Percentiles rank a stretch among this genome's conserved stretches.
These are phyloP conservation scores for Ogataea hybrid DNA, from an alignment of 1,139 yeast species.

Conservation along the genomic window DNA sequence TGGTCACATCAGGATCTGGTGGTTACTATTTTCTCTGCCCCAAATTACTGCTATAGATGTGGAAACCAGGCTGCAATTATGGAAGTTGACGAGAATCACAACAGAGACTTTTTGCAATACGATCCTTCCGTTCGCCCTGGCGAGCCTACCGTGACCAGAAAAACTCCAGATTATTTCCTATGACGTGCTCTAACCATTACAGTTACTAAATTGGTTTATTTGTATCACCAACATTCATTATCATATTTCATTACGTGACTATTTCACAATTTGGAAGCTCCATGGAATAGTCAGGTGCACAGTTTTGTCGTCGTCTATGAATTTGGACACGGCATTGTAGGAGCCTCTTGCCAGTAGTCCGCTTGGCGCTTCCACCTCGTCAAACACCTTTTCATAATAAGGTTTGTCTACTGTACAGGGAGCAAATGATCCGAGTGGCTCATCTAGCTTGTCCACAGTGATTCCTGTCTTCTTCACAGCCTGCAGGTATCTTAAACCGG, in stretches of 20 bases:
- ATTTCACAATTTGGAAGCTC: constrained; percentile 75
- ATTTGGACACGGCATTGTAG: constrained; percentile 77
- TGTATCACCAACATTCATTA: constrained; percentile 10
- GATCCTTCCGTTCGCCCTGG: constrained; percentile 96
- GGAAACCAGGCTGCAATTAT: constrained; percentile 99
- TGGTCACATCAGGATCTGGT: constrained; percentile 72
- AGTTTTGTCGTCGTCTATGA: constrained; percentile 82
- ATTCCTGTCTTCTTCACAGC: constrained; percentile 85
- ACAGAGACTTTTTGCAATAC: constrained; percentile 86
- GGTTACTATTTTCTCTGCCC: constrained; percentile 98
- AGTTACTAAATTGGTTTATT: constrained; percentile 8
- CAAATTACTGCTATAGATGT: constrained; percentile 94
- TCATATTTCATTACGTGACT: constrained; percentile 2
- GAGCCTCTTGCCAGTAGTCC: constrained; percentile 88
- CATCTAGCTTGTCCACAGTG: constrained; percentile 81
- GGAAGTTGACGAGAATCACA: constrained; percentile 95
- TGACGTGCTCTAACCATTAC: constrained; percentile 11
- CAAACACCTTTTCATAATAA: constrained; percentile 68
- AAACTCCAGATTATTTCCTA: constrained; percentile 92
- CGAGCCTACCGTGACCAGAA: constrained; percentile 91
- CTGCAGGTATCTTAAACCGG: constrained; percentile 86
- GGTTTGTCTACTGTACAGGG: constrained; percentile 87
- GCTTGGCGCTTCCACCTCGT: constrained; percentile 91
- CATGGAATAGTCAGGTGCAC: constrained; percentile 78
- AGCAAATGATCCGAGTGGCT: constrained; percentile 87